Conservation (phyloP, 805 yeast genomes). For the Zygotorulaspora danielsina region DNA sequence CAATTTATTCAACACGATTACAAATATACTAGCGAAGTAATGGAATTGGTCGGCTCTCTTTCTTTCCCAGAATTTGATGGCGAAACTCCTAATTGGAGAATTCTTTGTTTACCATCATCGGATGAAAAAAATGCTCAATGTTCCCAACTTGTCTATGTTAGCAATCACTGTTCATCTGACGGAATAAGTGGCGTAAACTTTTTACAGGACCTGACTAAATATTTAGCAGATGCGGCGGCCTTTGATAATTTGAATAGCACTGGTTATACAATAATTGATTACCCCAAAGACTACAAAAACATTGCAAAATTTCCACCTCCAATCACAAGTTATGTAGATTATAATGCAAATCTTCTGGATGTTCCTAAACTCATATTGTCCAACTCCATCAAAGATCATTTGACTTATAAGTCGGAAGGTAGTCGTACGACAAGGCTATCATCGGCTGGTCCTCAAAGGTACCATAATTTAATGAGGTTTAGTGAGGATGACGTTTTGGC, state of each 20-base stretch:
- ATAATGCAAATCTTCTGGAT: conserved; percentile 11
- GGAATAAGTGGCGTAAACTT: conserved; percentile 25
- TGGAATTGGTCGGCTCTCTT: conserved; percentile 17
- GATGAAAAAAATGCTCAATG: conserved; percentile 1
- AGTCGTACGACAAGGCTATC: conserved; percentile 9
- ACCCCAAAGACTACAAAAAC: conserved; percentile 13
- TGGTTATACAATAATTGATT: conserved; percentile 12
- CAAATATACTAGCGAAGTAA: conserved; percentile 10
- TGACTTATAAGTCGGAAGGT: conserved; percentile 17
- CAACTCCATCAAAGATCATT: conserved; percentile 12
- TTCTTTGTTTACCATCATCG: conserved; percentile 16
- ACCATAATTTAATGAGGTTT: conserved; percentile 16
- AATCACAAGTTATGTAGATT: conserved; percentile 24
- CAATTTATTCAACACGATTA: conserved; percentile 16
- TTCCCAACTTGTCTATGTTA: conserved; percentile 17
- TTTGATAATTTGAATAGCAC: neutral
- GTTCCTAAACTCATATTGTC: conserved; percentile 17
- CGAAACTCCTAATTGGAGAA: conserved; percentile 25
- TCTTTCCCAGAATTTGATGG: conserved; percentile 19
- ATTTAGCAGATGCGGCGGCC: conserved; percentile 5
- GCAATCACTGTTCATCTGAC: conserved; percentile 28
- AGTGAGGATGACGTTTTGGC: conserved; percentile 8
- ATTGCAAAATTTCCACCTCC: conserved; percentile 21
- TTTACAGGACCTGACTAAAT: conserved; percentile 20
- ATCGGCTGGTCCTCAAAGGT: conserved; percentile 9